These are phyloP conservation scores for Coemansia sp. DNA, from an alignment of 192 early-diverging fungal genomes.

Conservation along the genomic window DNA sequence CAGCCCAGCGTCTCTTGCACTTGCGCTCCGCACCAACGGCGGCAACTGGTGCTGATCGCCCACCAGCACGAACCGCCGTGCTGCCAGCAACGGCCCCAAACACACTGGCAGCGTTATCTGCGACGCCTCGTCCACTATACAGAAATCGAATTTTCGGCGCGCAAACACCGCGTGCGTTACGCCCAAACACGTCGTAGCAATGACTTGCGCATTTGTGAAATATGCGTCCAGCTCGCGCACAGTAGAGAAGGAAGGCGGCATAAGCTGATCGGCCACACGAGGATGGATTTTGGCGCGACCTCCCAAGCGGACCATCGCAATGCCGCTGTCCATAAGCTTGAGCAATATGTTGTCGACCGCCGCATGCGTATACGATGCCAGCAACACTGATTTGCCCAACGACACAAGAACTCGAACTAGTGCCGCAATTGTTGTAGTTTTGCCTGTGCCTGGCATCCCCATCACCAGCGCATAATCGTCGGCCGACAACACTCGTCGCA, in stretches of 20 bases:
- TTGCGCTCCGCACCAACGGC: slow-evolving; percentile 70
- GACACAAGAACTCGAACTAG: slow-evolving; percentile 69
- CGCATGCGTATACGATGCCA: slow-evolving; percentile 89
- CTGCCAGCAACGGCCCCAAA: slow-evolving; percentile 80
- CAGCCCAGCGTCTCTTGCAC: slow-evolving; percentile 35
- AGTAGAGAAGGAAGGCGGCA: slow-evolving; percentile 45
- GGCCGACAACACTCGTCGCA: slow-evolving; percentile 71
- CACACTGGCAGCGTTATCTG: slow-evolving; percentile 91
- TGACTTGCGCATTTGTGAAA: slow-evolving; percentile 66
- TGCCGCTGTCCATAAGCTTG: slow-evolving; percentile 67
- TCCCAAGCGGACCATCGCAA: slow-evolving; percentile 77
- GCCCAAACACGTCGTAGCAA: slow-evolving; percentile 89
- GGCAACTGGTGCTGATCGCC: slow-evolving; percentile 96
- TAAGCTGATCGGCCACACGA: slow-evolving; percentile 38
- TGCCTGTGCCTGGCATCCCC: slow-evolving; percentile 98
- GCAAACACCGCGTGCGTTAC: slow-evolving; percentile 75
- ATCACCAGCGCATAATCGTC: slow-evolving; percentile 87
- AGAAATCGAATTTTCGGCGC: slow-evolving; percentile 84
- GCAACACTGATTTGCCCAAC: slow-evolving; percentile 71
- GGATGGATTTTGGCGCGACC: slow-evolving; percentile 62
- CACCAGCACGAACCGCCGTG: slow-evolving; percentile 84
- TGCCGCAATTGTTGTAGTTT: slow-evolving; percentile 84
- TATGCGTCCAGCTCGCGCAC: slow-evolving; percentile 60
- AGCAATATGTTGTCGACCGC: slow-evolving; percentile 91
- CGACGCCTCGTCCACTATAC: slow-evolving; percentile 95